These are phyloP conservation scores for Trichoderma virens DNA, from an alignment of 495 filamentous ascomycete genomes.

Conservation along the genomic window DNA sequence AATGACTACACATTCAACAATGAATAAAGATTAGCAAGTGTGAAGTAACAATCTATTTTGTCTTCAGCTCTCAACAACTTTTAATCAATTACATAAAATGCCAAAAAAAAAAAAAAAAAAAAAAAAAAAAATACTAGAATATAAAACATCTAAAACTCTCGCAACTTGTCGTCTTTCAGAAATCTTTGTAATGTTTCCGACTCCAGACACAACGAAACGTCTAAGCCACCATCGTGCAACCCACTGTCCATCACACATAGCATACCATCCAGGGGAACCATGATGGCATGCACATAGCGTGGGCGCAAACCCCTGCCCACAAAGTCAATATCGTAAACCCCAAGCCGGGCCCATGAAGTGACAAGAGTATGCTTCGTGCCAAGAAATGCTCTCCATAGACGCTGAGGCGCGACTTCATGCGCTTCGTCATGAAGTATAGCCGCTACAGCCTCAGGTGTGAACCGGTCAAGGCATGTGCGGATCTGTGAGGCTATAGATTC, in stretches of 20 bases:
- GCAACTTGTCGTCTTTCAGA: neutral
- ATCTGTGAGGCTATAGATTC: neutral
- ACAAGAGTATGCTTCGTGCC: neutral
- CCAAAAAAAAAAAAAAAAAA: no score
- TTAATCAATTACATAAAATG: no score
- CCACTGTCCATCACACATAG: neutral
- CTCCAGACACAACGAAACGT: neutral
- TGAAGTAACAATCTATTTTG: no score
- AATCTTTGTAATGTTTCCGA: neutral
- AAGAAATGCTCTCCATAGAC: neutral
- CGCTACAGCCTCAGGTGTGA: neutral
- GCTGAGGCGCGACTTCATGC: neutral
- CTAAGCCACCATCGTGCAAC: neutral
- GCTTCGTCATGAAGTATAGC: neutral
- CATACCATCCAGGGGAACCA: neutral
- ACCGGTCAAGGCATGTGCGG: neutral
- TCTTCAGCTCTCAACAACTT: no score
- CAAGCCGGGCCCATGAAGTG: neutral
- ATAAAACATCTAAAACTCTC: neutral
- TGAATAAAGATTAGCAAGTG: no score
- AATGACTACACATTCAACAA: no score
- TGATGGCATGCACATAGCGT: neutral
- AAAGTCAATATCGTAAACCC: neutral
- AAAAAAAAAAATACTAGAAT: neutral
- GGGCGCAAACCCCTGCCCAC: neutral